Percentiles rank a stretch among this genome's conserved stretches.
Evolutionary conservation across 768 basidiomycete genomes (phyloP).

Genomic region (Rhodotorula kratochvilovae): DNA sequence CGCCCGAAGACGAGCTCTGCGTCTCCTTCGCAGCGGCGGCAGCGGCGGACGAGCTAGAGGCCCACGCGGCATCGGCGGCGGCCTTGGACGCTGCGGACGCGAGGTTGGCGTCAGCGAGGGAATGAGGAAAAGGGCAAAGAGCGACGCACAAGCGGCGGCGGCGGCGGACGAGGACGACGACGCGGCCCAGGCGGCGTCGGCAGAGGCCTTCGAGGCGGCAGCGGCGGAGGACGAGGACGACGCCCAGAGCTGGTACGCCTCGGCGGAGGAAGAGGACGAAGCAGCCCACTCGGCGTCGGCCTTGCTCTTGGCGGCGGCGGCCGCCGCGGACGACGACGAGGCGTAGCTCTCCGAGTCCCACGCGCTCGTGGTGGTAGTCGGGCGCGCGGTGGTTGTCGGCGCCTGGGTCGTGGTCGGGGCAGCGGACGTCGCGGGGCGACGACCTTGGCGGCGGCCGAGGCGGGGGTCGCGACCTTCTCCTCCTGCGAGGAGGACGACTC

Average conservation of each 20-base stretch:
- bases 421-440: neutral
- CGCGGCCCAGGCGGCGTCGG: constrained; percentile 14
- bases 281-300: neutral
- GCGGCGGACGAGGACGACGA: constrained; percentile 19
- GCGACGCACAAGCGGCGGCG: neutral
- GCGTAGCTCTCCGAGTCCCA: constrained; percentile 4
- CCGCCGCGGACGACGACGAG: neutral
- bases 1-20: neutral
- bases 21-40: constrained; percentile 6
- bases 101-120: neutral
- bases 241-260: constrained; percentile 11
- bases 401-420: neutral
- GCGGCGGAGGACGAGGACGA: constrained; percentile 14
- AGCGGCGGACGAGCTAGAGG: constrained; percentile 12
- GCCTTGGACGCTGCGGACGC: neutral
- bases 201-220: constrained; percentile 6
- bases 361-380: constrained; percentile 7
- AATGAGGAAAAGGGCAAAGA: neutral
- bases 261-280: neutral
- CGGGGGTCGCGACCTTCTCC: neutral
- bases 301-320: neutral
- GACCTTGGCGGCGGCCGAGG: neutral
- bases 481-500: neutral
- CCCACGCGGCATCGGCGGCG: constrained; percentile 14
- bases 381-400: neutral